phyloP scores from a whole-genome alignment of 148 eudicot genomes.

The Chenopodium formosanum region DNA sequence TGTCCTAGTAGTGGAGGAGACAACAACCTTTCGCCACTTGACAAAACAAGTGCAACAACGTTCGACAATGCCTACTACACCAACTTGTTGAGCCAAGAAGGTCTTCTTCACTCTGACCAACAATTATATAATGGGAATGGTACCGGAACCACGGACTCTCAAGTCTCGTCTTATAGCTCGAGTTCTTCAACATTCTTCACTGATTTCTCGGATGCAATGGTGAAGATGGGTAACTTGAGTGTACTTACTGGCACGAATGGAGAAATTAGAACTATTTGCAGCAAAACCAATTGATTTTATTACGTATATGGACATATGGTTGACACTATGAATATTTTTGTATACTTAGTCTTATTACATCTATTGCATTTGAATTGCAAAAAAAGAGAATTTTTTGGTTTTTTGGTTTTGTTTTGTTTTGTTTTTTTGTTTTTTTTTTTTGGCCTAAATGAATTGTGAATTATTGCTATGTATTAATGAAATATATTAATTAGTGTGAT shows the following conservation, averaged over 20 bases:
- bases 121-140: slow-evolving; percentile 36
- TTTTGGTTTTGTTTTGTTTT: too few species aligned
- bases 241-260: slow-evolving; percentile 62
- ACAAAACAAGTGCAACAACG: slow-evolving; percentile 36
- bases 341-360: too few species aligned
- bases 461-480: too few species aligned
- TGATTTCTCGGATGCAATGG: slow-evolving; percentile 58
- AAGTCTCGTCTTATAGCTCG: slow-evolving; percentile 41
- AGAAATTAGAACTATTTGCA: slow-evolving; percentile 59
- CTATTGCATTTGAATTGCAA: too few species aligned
- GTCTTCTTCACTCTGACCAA: slow-evolving; percentile 72
- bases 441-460: too few species aligned
- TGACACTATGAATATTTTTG: neutral
- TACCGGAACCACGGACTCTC: slow-evolving; percentile 49
- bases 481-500: too few species aligned
- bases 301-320: neutral
- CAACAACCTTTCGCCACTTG: slow-evolving; percentile 50
- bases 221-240: slow-evolving; percentile 61
- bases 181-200: slow-evolving; percentile 43
- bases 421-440: too few species aligned
- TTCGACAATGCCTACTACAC: slow-evolving; percentile 58
- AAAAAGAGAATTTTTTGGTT: too few species aligned
- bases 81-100: slow-evolving; percentile 36
- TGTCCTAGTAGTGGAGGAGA: slow-evolving; percentile 53
- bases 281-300: slow-evolving; percentile 40